These are phyloP conservation scores for Parmelia sp. DNA, from an alignment of 495 filamentous ascomycete genomes.

Conservation along the genomic window DNA sequence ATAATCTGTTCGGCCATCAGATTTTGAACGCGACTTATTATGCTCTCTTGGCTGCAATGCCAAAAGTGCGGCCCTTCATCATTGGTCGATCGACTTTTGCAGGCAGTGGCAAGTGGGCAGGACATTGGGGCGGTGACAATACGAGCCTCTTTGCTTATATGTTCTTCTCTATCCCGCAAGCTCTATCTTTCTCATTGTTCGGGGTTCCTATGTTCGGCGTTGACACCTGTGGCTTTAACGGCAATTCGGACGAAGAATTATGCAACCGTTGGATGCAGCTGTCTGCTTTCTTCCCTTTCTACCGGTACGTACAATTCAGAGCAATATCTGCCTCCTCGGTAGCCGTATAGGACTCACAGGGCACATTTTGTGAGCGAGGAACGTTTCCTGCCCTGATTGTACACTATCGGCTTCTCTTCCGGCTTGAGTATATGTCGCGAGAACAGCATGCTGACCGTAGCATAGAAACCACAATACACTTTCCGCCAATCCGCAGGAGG, in stretches of 20 bases:
- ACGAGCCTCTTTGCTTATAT: conserved; percentile 59
- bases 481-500: conserved; percentile 61
- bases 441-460: neutral
- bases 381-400: neutral
- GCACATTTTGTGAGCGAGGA: neutral
- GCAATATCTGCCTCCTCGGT: neutral
- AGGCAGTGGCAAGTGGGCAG: conserved; percentile 72
- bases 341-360: neutral
- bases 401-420: neutral
- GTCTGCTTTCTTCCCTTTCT: conserved; percentile 81
- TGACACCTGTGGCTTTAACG: conserved; percentile 74
- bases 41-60: conserved; percentile 56
- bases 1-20: conserved; percentile 69
- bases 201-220: conserved; percentile 86
- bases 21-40: conserved; percentile 77
- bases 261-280: conserved; percentile 87
- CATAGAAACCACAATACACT: conserved; percentile 66
- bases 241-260: conserved; percentile 66
- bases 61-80: conserved; percentile 71
- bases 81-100: conserved; percentile 80
- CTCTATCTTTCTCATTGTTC: conserved; percentile 70
- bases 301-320: conserved; percentile 32
- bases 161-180: conserved; percentile 76
- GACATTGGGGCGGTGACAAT: conserved; percentile 89
- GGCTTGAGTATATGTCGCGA: neutral